Evolutionary conservation across 495 filamentous ascomycete species (phyloP).

Genomic region (Penicillium desertorum): DNA sequence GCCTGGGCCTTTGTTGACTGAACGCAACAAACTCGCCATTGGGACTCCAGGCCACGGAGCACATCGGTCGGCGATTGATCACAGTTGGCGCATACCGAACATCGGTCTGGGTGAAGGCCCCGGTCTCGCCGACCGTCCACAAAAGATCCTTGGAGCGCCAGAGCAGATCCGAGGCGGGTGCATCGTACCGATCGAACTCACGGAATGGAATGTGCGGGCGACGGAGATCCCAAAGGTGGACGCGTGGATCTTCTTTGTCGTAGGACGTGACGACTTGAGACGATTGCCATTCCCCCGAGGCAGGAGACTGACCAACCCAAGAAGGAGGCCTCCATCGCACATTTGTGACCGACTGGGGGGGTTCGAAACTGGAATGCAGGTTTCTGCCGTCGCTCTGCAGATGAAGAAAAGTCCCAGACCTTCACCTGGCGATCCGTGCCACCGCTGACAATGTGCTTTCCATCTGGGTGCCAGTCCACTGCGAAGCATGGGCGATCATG

Average conservation of each 20-base stretch:
- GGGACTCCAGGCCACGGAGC: conserved; percentile 49
- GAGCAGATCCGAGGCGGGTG: conserved; percentile 70
- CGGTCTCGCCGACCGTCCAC: conserved; percentile 86
- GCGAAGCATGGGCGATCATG: conserved; percentile 77
- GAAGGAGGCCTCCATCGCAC: conserved; percentile 85
- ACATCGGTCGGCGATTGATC: conserved; percentile 57
- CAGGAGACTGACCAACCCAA: conserved; percentile 65
- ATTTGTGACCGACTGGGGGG: conserved; percentile 67
- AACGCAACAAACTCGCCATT: conserved; percentile 50
- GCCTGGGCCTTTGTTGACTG: conserved; percentile 47
- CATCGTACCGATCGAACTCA: conserved; percentile 75
- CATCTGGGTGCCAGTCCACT: conserved; percentile 96
- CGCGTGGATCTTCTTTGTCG: conserved; percentile 61
- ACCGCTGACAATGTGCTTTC: conserved; percentile 82
- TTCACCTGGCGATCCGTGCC: conserved; percentile 80
- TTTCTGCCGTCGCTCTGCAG: conserved; percentile 76
- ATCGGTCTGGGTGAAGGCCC: conserved; percentile 84
- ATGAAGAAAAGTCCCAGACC: conserved; percentile 88
- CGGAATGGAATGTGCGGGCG: conserved; percentile 82
- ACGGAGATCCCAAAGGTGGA: conserved; percentile 92
- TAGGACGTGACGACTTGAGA: conserved; percentile 69
- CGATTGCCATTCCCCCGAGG: conserved; percentile 63
- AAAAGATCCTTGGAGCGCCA: conserved; percentile 90
- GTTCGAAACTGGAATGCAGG: conserved; percentile 59
- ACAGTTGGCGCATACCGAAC: conserved; percentile 76